Evolutionary conservation across 2,329 filamentous ascomycete genomes (phyloP).

Genomic region (Sporothrix variecibatus): DNA sequence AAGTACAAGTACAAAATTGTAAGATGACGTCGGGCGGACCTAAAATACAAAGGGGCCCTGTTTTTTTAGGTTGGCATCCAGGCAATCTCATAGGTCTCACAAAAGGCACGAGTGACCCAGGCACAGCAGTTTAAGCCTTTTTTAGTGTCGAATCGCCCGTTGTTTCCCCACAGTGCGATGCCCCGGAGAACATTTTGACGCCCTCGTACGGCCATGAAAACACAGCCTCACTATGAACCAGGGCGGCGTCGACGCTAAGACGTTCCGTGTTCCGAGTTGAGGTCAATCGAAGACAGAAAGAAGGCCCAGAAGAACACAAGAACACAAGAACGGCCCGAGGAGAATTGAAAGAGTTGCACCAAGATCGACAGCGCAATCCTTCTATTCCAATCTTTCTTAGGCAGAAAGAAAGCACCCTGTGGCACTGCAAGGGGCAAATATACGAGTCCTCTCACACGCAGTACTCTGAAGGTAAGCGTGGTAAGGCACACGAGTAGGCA

Average conservation of each 20-base stretch:
- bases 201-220: not conserved
- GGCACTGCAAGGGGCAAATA: not conserved
- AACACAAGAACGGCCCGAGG: not conserved
- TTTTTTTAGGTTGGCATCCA: not conserved
- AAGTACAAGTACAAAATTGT: not conserved
- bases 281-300: not conserved
- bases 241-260: not conserved
- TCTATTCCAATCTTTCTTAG: not conserved
- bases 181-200: not conserved
- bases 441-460: not conserved
- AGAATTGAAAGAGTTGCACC: not conserved
- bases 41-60: not conserved
- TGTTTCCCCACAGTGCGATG: not conserved
- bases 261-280: not conserved
- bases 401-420: not conserved
- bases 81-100: not conserved
- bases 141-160: not conserved
- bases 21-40: not conserved
- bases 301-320: not conserved
- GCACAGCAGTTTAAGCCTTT: not conserved
- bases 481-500: not conserved
- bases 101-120: not conserved
- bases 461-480: not conserved
- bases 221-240: not conserved
- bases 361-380: not conserved